These are phyloP conservation scores for Gossypium herbaceum DNA, from an alignment of 345 rosid genomes.

Conservation along the genomic window DNA sequence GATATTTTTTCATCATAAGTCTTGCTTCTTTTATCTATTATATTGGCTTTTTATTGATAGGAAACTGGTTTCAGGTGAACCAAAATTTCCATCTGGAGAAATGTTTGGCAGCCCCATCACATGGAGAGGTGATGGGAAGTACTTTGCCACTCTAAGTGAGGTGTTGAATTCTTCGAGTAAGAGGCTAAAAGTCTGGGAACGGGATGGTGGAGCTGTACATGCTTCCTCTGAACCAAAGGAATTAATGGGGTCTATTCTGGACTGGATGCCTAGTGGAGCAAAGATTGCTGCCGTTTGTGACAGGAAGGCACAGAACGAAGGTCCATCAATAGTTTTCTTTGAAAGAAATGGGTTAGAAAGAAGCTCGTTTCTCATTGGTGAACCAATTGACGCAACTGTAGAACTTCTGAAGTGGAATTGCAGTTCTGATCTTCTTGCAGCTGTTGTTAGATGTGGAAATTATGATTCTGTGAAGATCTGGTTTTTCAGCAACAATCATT, in stretches of 20 bases:
- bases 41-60: slow-evolving; percentile 15
- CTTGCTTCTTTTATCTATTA: neutral
- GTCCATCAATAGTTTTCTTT: slow-evolving; percentile 64
- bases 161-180: slow-evolving; percentile 32
- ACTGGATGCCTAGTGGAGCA: slow-evolving; percentile 99
- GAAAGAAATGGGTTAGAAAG: slow-evolving; percentile 92
- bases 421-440: slow-evolving; percentile 80
- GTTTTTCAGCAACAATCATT: slow-evolving; percentile 82
- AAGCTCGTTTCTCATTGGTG: slow-evolving; percentile 60
- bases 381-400: slow-evolving; percentile 38
- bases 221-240: slow-evolving; percentile 66
- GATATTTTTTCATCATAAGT: neutral
- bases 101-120: slow-evolving; percentile 48
- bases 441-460: slow-evolving; percentile 54
- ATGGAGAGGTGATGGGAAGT: slow-evolving; percentile 98
- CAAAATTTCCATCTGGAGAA: slow-evolving; percentile 26
- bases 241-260: slow-evolving; percentile 64
- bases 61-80: slow-evolving; percentile 40
- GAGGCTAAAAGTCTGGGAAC: slow-evolving; percentile 89
- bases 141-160: slow-evolving; percentile 59
- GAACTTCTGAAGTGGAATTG: slow-evolving; percentile 87
- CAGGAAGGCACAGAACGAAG: slow-evolving; percentile 44
- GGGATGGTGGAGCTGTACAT: slow-evolving; percentile 72
- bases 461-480: slow-evolving; percentile 70
- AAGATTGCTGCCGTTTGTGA: slow-evolving; percentile 79